These are phyloP conservation scores for Fusarium sacchari DNA, from an alignment of 2,329 filamentous ascomycete species.

Conservation along the genomic window DNA sequence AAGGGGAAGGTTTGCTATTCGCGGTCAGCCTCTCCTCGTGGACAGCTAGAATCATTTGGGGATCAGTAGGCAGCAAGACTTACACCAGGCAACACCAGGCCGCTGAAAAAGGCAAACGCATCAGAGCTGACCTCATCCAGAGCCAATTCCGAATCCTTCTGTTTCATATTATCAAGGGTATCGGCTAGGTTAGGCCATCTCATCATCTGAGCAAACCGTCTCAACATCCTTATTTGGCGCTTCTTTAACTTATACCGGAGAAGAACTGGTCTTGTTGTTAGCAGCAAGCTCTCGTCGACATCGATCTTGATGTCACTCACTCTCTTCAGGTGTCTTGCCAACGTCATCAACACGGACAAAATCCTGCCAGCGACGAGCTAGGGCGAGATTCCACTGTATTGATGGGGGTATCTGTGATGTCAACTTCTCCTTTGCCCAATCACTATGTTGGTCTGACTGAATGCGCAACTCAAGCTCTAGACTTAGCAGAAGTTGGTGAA, in stretches of 20 bases:
- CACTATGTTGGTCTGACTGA: constrained; percentile 68
- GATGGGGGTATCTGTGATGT: constrained; percentile 73
- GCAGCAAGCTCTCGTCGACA: neutral
- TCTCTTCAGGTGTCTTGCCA: constrained; percentile 62
- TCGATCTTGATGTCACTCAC: constrained; percentile 46
- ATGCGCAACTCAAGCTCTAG: constrained; percentile 78
- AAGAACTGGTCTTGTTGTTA: constrained; percentile 54
- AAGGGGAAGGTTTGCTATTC: constrained; percentile 71
- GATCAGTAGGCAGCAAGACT: constrained; percentile 47
- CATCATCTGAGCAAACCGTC: constrained; percentile 75
- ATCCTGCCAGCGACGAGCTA: constrained; percentile 78
- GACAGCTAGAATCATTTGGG: neutral
- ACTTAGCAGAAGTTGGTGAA: constrained; percentile 79
- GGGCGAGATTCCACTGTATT: constrained; percentile 76
- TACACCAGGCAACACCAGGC: constrained; percentile 75
- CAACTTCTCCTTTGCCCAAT: constrained; percentile 72
- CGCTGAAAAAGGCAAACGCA: constrained; percentile 81
- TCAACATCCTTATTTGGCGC: constrained; percentile 74
- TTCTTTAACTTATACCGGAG: constrained; percentile 73
- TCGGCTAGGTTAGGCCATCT: constrained; percentile 80
- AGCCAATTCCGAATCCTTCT: constrained; percentile 66
- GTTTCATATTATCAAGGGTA: constrained; percentile 70
- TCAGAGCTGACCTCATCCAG: constrained; percentile 73
- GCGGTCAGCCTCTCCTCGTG: constrained; percentile 15
- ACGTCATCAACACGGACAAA: constrained; percentile 74